A percentile compares a stretch with the other conserved stretches of the same genome.
Evolutionary conservation across 129 eudicot genomes (phyloP).

Genomic region (Dittrichia graveolens): DNA sequence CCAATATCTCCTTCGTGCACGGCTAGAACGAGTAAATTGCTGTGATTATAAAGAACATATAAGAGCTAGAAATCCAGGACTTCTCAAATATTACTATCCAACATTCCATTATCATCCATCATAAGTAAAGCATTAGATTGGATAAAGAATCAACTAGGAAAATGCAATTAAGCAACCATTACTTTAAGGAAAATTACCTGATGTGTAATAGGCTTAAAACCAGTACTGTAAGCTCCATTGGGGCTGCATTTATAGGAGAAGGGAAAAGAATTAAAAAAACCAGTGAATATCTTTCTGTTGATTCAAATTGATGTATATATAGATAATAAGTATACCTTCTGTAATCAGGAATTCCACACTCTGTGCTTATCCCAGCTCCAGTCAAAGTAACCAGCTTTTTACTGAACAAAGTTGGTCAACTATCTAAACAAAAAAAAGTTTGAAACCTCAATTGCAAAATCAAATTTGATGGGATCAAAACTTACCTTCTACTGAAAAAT

Average conservation of each 20-base stretch:
- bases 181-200: constrained; percentile 71
- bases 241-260: constrained; percentile 58
- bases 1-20: constrained; percentile 92
- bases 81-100: background rate
- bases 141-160: constrained; percentile 7
- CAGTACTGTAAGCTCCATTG: constrained; percentile 97
- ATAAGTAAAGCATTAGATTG: background rate
- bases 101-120: constrained; percentile 8
- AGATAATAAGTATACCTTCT: constrained; percentile 58
- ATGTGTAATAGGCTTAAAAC: constrained; percentile 94
- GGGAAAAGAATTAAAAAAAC: background rate
- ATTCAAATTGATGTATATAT: background rate
- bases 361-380: constrained; percentile 98
- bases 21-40: constrained; percentile 79
- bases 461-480: background rate
- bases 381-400: constrained; percentile 81
- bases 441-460: constrained; percentile 1
- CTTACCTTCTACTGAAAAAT: constrained; percentile 70
- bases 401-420: constrained; percentile 51
- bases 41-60: constrained; percentile 36
- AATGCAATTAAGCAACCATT: constrained; percentile 32
- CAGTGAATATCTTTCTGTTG: background rate
- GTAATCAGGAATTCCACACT: constrained; percentile 95
- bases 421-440: background rate
- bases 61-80: background rate